These are phyloP conservation scores for Acer saccharum DNA, from an alignment of 345 rosid genomes.

Conservation along the genomic window DNA sequence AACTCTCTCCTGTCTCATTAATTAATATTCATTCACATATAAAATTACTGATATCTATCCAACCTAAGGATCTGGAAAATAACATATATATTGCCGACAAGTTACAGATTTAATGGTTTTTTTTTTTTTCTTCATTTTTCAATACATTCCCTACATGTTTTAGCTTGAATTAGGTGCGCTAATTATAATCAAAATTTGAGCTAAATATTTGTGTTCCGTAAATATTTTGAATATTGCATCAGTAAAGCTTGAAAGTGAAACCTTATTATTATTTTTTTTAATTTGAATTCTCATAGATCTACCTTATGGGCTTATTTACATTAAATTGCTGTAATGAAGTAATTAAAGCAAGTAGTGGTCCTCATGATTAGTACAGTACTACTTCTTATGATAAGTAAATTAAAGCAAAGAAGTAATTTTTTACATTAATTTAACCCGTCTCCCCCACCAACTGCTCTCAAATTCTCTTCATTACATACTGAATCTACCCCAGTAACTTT, in stretches of 20 bases:
- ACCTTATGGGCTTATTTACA: not conserved
- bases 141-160: not conserved
- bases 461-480: slow-evolving; percentile 7
- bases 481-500: slow-evolving; percentile 10
- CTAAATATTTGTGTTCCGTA: not conserved
- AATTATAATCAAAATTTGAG: not conserved
- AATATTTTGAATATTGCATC: too few species aligned
- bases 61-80: not conserved
- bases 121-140: too few species aligned
- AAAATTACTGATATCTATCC: not conserved
- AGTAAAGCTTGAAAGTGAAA: not conserved
- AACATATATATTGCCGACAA: not conserved
- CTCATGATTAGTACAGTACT: not conserved
- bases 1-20: too few species aligned
- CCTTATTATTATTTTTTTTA: too few species aligned
- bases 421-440: slow-evolving; percentile 14
- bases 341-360: not conserved
- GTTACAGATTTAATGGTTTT: not conserved
- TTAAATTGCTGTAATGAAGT: not conserved
- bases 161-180: not conserved
- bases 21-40: too few species aligned
- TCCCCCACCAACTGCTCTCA: slow-evolving; percentile 28
- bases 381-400: not conserved
- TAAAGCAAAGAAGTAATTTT: not conserved
- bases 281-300: not conserved